Evolutionary conservation across 2,329 filamentous ascomycete genomes (phyloP).

Genomic region (Phialophora macrospora): DNA sequence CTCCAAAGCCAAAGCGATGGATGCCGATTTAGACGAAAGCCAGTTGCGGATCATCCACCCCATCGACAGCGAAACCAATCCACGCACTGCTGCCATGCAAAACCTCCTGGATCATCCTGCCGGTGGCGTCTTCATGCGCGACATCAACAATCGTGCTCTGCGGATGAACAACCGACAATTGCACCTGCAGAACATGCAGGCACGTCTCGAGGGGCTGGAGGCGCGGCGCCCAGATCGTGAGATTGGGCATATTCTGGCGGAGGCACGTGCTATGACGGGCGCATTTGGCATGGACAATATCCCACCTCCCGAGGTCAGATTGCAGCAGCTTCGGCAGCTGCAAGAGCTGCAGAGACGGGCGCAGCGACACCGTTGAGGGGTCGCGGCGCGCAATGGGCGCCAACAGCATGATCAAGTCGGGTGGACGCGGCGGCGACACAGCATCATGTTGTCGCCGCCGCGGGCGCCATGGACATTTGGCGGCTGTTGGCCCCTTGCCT

Average conservation of each 20-base stretch:
- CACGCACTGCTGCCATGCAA: not conserved
- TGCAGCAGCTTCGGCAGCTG: slow-evolving; percentile 2
- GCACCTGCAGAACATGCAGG: slow-evolving; percentile 12
- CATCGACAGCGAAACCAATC: not conserved
- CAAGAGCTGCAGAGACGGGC: not conserved
- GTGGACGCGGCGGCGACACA: not conserved
- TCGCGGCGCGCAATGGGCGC: not conserved
- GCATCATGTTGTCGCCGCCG: not conserved
- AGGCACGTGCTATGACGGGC: not conserved
- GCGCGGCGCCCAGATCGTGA: slow-evolving; percentile 19
- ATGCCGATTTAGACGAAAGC: slow-evolving; percentile 38
- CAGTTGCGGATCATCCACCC: slow-evolving; percentile 29
- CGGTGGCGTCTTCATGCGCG: slow-evolving; percentile 17
- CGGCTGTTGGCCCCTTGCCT: not conserved
- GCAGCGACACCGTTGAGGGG: not conserved
- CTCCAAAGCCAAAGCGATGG: slow-evolving; percentile 39
- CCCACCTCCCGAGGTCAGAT: not conserved
- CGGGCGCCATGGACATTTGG: not conserved
- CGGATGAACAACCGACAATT: slow-evolving; percentile 19
- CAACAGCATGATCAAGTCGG: not conserved
- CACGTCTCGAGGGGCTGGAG: slow-evolving; percentile 11
- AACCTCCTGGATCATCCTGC: slow-evolving; percentile 21
- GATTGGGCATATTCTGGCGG: slow-evolving; percentile 11
- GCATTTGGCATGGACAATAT: not conserved
- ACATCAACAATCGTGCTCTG: slow-evolving; percentile 17